These are phyloP conservation scores for Boletus austroedulis DNA, from an alignment of 1,284 basidiomycete species.

Conservation along the genomic window DNA sequence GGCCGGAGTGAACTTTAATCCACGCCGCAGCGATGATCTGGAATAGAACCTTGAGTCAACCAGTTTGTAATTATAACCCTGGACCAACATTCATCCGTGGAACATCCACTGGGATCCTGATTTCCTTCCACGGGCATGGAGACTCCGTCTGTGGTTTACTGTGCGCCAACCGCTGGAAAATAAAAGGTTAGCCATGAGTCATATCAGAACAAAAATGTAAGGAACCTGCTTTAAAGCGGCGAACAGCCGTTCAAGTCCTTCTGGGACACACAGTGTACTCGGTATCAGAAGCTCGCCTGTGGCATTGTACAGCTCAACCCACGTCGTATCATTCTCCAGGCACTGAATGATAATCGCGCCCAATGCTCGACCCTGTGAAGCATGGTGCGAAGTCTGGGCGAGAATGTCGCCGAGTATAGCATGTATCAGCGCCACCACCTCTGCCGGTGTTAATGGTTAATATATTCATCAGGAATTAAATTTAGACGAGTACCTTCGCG, in stretches of 20 bases:
- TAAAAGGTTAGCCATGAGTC: not conserved
- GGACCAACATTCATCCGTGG: conserved; percentile 71
- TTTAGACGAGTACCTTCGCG: conserved; percentile 56
- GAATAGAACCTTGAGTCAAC: conserved; percentile 6
- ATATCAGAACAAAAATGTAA: not conserved
- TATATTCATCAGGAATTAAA: conserved; percentile 2
- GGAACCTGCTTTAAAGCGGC: conserved; percentile 42
- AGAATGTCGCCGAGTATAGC: conserved; percentile 46
- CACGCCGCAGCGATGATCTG: conserved; percentile 73
- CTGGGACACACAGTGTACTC: conserved; percentile 36
- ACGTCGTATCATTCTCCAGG: conserved; percentile 57
- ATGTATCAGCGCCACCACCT: conserved; percentile 60
- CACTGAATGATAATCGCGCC: conserved; percentile 52
- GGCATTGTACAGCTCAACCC: conserved; percentile 65
- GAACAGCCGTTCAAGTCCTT: conserved; percentile 40
- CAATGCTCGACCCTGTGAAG: conserved; percentile 37
- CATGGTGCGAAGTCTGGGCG: conserved; percentile 31
- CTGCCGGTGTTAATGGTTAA: conserved; percentile 37
- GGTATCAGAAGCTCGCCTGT: conserved; percentile 68
- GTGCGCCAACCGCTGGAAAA: conserved; percentile 24
- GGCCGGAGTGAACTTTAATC: conserved; percentile 47
- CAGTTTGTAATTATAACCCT: not conserved
- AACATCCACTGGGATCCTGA: conserved; percentile 79
- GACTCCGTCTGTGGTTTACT: conserved; percentile 12
- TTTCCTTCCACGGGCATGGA: conserved; percentile 54